phyloP scores from a whole-genome alignment of 1,284 basidiomycete genomes.

The Leccinum subrobustum region DNA sequence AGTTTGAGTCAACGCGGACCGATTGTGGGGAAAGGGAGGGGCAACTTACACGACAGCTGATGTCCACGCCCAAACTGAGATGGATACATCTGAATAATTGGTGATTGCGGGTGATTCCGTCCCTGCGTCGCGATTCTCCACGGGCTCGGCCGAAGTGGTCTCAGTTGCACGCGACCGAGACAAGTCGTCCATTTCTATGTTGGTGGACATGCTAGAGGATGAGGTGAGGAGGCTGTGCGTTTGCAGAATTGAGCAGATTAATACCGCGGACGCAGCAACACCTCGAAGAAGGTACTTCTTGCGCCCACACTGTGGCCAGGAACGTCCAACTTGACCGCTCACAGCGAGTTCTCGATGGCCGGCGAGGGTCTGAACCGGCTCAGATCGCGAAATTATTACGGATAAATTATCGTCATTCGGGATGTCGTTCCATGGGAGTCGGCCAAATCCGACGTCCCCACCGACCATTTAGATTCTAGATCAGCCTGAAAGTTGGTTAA shows the following conservation, averaged over 20 bases:
- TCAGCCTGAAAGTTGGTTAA: neutral
- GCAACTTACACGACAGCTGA: slow-evolving; percentile 39
- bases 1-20: slow-evolving; percentile 4
- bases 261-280: neutral
- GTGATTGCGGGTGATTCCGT: neutral
- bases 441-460: slow-evolving; percentile 1
- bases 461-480: neutral
- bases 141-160: slow-evolving; percentile 6
- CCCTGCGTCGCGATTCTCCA: slow-evolving; percentile 4
- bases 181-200: slow-evolving; percentile 28
- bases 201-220: slow-evolving; percentile 17
- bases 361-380: slow-evolving; percentile 6
- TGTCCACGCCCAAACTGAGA: slow-evolving; percentile 47
- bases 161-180: slow-evolving; percentile 3
- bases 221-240: slow-evolving; percentile 2
- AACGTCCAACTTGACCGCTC: neutral
- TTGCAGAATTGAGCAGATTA: neutral
- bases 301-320: neutral
- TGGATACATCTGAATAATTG: slow-evolving; percentile 13
- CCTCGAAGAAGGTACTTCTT: neutral
- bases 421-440: slow-evolving; percentile 7
- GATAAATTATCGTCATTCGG: neutral
- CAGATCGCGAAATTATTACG: neutral
- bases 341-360: neutral
- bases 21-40: neutral